These are phyloP conservation scores for Geoglossum glabrum DNA, from an alignment of 495 filamentous ascomycete genomes.

Conservation along the genomic window DNA sequence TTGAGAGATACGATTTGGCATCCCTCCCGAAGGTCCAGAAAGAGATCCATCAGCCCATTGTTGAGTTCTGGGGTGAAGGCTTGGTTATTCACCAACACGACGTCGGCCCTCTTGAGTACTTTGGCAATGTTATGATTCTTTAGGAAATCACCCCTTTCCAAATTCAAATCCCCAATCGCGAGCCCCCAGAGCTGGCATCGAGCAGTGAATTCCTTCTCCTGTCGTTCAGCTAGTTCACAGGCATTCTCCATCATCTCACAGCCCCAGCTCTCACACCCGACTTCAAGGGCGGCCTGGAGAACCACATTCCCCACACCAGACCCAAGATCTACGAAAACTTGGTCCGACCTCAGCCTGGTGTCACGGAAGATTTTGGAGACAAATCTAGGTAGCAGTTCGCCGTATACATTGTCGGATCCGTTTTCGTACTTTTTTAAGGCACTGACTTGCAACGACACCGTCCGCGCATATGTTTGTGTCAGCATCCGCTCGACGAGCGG, in stretches of 20 bases:
- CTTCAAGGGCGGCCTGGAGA: conserved; percentile 80
- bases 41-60: conserved; percentile 68
- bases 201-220: conserved; percentile 66
- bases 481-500: conserved; percentile 64
- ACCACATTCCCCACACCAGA: conserved; percentile 93
- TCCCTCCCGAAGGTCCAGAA: conserved; percentile 84
- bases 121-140: conserved; percentile 46
- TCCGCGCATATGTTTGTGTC: conserved; percentile 74
- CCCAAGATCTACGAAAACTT: conserved; percentile 84
- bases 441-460: conserved; percentile 73
- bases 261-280: conserved; percentile 87
- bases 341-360: conserved; percentile 51
- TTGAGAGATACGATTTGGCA: conserved; percentile 72
- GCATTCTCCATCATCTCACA: conserved; percentile 89
- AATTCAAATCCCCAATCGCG: conserved; percentile 49
- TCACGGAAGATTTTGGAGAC: conserved; percentile 61
- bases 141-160: conserved; percentile 73
- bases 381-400: conserved; percentile 74
- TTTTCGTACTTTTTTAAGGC: conserved; percentile 64
- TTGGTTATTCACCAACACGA: conserved; percentile 92
- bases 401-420: conserved; percentile 81
- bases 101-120: conserved; percentile 64
- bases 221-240: conserved; percentile 63
- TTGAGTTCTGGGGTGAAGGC: conserved; percentile 78
- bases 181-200: conserved; percentile 85